Evolutionary conservation across 176 grass and related monocot genomes (phyloP).

Genomic region (Zoysia pacifica): DNA sequence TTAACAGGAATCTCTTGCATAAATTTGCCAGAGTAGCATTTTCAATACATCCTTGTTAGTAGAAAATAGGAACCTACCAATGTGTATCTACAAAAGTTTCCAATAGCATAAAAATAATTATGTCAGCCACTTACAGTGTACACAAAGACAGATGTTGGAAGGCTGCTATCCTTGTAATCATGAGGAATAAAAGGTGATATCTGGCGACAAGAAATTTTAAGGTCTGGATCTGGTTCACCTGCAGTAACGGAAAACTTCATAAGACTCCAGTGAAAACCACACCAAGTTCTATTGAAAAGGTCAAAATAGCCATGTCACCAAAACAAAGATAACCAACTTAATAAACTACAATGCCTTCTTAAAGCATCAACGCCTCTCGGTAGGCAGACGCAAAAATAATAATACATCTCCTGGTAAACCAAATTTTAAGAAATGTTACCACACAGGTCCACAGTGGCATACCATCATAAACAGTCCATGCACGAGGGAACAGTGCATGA

Average conservation of each 20-base stretch:
- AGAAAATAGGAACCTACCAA: constrained; percentile 15
- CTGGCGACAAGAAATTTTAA: constrained; percentile 98
- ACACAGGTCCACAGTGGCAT: constrained; percentile 30
- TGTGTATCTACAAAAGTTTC: not conserved
- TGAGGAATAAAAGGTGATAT: constrained; percentile 99
- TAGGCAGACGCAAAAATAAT: not conserved
- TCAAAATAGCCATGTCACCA: not conserved
- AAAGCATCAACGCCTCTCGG: not conserved
- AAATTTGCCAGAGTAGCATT: not conserved
- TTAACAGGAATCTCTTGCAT: constrained; percentile 4
- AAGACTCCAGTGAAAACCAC: constrained; percentile 1
- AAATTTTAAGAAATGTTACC: constrained; percentile 15
- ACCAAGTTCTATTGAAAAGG: not conserved
- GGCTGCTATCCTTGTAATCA: constrained; percentile 98
- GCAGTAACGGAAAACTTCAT: constrained; percentile 27
- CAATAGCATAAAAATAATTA: constrained; percentile 17
- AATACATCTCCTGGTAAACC: not conserved
- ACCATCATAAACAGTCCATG: constrained; percentile 99
- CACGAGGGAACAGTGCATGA: constrained; percentile 94
- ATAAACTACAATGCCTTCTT: constrained; percentile 6
- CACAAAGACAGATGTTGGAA: constrained; percentile 94
- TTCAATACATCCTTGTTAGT: not conserved
- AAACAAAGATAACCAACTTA: not conserved
- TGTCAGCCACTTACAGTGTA: constrained; percentile 74
- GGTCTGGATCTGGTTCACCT: constrained; percentile 98